Evolutionary conservation across 2,329 filamentous ascomycete genomes (phyloP).

Genomic region (Aspergillus costaricaensis): DNA sequence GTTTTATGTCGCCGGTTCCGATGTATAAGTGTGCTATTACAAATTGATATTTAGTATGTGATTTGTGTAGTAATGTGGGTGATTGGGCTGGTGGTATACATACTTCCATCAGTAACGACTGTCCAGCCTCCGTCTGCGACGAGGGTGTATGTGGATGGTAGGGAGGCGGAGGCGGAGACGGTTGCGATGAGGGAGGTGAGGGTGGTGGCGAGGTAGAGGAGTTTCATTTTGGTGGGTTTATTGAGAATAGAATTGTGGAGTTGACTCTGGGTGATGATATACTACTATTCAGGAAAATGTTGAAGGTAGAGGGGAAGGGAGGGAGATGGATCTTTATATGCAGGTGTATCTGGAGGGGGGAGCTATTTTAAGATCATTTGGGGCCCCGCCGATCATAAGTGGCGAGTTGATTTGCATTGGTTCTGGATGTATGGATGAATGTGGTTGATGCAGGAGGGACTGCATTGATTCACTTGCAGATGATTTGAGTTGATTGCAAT

Average conservation of each 20-base stretch:
- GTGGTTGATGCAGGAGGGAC: too few species aligned
- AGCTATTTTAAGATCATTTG: background rate
- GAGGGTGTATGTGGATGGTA: constrained; percentile 1
- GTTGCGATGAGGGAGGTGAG: background rate
- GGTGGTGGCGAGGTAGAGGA: background rate
- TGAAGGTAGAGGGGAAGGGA: too few species aligned
- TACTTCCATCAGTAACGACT: background rate
- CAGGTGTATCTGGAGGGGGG: background rate
- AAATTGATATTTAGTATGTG: too few species aligned
- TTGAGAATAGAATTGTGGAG: too few species aligned
- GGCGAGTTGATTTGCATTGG: background rate
- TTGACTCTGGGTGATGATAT: too few species aligned
- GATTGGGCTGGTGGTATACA: background rate
- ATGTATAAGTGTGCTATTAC: background rate
- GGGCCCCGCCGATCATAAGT: background rate
- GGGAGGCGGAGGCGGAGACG: background rate
- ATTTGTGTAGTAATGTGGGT: background rate
- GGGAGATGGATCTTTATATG: background rate
- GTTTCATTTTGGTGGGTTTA: background rate
- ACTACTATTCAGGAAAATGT: too few species aligned
- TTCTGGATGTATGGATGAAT: too few species aligned
- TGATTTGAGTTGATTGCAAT: too few species aligned
- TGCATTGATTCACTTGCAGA: too few species aligned
- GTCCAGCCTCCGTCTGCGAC: constrained; percentile 8
- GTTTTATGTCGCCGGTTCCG: background rate